These are phyloP conservation scores for Exserohilum rostratum DNA, from an alignment of 2,329 filamentous ascomycete species.

Conservation along the genomic window DNA sequence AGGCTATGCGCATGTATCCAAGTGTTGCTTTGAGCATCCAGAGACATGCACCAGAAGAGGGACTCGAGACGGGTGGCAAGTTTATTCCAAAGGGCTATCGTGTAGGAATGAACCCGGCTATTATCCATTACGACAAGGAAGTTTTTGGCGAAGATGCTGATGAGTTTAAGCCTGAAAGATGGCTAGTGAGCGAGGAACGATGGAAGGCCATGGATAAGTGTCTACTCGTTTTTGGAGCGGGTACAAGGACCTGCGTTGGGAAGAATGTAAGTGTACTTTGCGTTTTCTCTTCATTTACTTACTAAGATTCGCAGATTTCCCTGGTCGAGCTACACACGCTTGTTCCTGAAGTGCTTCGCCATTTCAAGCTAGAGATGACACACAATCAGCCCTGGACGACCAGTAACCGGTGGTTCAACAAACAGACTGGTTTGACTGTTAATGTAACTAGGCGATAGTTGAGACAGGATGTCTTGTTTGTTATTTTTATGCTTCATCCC, in stretches of 20 bases:
- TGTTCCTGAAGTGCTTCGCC: slow-evolving; percentile 26
- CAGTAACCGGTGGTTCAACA: slow-evolving; percentile 20
- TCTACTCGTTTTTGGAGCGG: slow-evolving; percentile 48
- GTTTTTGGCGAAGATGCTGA: slow-evolving; percentile 51
- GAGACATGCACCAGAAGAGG: slow-evolving; percentile 26
- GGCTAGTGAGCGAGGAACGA: slow-evolving; percentile 44
- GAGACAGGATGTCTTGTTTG: no score
- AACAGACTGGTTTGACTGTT: slow-evolving; percentile 17
- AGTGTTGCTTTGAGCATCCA: slow-evolving; percentile 25
- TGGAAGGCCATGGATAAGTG: slow-evolving; percentile 27
- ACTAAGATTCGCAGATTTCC: slow-evolving; percentile 17
- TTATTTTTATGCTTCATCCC: no score
- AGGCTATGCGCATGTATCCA: slow-evolving; percentile 52
- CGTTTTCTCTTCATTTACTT: slow-evolving; percentile 1
- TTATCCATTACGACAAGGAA: slow-evolving; percentile 48
- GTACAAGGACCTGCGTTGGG: slow-evolving; percentile 44
- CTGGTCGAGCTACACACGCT: slow-evolving; percentile 29
- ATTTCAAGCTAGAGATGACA: slow-evolving; percentile 23
- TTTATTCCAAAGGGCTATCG: slow-evolving; percentile 47
- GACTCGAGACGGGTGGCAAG: slow-evolving; percentile 23
- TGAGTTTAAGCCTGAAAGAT: slow-evolving; percentile 53
- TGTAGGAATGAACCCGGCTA: slow-evolving; percentile 54
- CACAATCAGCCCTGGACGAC: slow-evolving; percentile 28
- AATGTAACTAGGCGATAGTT: slow-evolving; percentile 57
- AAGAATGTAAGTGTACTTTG: slow-evolving; percentile 20